Percentiles rank a stretch among this genome's conserved stretches.
phyloP scores from a whole-genome alignment of 2,329 filamentous ascomycete species.

The Colletotrichum cuscutae region DNA sequence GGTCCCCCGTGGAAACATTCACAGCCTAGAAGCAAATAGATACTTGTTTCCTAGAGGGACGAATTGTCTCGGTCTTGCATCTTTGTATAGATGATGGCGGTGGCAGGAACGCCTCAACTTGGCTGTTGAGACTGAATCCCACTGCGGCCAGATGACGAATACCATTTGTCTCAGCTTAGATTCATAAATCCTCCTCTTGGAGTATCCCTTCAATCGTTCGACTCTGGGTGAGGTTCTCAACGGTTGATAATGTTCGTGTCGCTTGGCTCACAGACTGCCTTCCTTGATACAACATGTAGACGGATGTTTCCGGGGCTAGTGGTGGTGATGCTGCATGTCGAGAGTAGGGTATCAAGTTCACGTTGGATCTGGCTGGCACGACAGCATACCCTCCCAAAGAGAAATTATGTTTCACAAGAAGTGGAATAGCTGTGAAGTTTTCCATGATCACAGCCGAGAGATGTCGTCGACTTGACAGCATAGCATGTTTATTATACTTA shows the following conservation, averaged over 20 bases:
- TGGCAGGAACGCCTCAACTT: not conserved
- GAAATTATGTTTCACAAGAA: too few relatives aligned
- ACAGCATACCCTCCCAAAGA: not conserved
- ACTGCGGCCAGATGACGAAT: not conserved
- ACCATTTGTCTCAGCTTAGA: not conserved
- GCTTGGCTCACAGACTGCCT: not conserved
- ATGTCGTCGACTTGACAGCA: too few relatives aligned
- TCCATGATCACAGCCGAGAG: too few relatives aligned
- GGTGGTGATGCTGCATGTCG: not conserved
- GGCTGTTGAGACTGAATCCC: not conserved
- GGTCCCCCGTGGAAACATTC: not conserved
- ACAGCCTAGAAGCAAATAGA: not conserved
- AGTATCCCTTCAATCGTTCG: accelerated
- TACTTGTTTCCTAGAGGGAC: not conserved
- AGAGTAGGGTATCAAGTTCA: not conserved
- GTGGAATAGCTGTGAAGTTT: too few relatives aligned
- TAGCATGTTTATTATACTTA: too few relatives aligned
- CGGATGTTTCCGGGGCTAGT: not conserved
- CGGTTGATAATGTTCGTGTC: too few relatives aligned
- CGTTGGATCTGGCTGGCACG: not conserved
- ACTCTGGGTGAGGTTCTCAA: too few relatives aligned
- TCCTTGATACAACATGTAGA: not conserved
- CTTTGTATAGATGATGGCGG: not conserved
- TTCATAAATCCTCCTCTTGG: not conserved
- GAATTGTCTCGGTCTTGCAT: not conserved